Evolutionary conservation across 352 stramenopile genomes (phyloP).

Genomic region (Globisporangium spinosum): DNA sequence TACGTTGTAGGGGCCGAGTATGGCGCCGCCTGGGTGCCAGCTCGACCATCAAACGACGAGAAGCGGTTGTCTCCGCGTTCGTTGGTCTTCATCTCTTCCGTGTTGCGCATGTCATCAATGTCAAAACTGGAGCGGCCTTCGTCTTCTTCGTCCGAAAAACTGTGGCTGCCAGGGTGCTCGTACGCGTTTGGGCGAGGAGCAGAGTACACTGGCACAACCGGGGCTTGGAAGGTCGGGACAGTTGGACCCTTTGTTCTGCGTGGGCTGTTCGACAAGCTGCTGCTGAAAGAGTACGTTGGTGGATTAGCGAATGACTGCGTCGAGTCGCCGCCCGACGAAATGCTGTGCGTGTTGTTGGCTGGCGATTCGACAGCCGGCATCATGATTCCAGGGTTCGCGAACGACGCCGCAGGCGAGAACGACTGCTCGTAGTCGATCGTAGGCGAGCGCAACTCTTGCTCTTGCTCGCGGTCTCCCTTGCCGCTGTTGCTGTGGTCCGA

Average conservation of each 20-base stretch:
- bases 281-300: conserved; percentile 24
- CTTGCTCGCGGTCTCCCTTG: conserved; percentile 18
- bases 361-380: conserved; percentile 4
- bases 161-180: conserved; percentile 25
- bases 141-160: conserved; percentile 27
- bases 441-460: conserved; percentile 33
- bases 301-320: conserved; percentile 12
- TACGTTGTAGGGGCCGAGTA: conserved; percentile 27
- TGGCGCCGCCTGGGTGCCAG: conserved; percentile 17
- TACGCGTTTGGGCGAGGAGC: conserved; percentile 16
- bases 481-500: conserved; percentile 26
- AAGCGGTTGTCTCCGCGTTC: conserved; percentile 36
- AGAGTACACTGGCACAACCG: conserved; percentile 28
- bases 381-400: background rate
- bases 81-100: conserved; percentile 34
- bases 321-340: conserved; percentile 12
- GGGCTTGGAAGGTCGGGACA: conserved; percentile 18
- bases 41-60: conserved; percentile 23
- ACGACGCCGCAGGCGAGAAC: conserved; percentile 35
- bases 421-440: conserved; percentile 53
- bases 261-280: conserved; percentile 20
- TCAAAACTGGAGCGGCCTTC: conserved; percentile 74
- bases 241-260: conserved; percentile 9
- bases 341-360: conserved; percentile 9
- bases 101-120: conserved; percentile 76